Evolutionary conservation across 2,329 filamentous ascomycete genomes (phyloP).

Genomic region (Cadophora sp.): DNA sequence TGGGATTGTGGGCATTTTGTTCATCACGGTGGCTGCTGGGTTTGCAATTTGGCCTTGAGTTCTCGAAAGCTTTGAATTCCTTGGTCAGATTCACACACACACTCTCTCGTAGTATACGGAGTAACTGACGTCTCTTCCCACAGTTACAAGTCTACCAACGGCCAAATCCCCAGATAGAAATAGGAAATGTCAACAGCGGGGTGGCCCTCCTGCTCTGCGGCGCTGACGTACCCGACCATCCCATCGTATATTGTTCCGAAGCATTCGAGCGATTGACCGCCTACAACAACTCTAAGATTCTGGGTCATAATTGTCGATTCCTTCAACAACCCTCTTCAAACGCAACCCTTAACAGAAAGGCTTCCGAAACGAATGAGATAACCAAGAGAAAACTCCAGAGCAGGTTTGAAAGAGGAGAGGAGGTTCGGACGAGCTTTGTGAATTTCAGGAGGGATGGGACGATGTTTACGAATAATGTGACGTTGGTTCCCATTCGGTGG

Average conservation of each 20-base stretch:
- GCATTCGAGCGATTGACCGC: conserved; percentile 92
- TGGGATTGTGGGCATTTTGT: neutral
- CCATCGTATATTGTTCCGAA: conserved; percentile 93
- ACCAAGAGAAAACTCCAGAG: conserved; percentile 83
- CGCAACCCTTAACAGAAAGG: conserved; percentile 71
- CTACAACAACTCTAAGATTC: conserved; percentile 86
- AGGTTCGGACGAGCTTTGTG: conserved; percentile 88
- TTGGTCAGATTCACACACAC: too few relatives aligned
- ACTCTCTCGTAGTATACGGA: neutral
- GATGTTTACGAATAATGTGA: conserved; percentile 90
- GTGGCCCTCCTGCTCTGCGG: conserved; percentile 96
- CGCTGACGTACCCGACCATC: conserved; percentile 82
- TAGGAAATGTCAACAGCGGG: conserved; percentile 89
- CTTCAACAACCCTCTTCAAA: conserved; percentile 85
- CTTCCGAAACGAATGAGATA: conserved; percentile 85
- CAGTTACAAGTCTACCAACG: conserved; percentile 70
- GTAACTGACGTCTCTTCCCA: neutral
- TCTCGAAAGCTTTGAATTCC: too few relatives aligned
- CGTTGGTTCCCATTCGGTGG: conserved; percentile 92
- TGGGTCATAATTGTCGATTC: conserved; percentile 91
- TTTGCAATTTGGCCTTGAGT: too few relatives aligned
- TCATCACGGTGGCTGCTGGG: too few relatives aligned
- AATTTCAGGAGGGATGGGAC: conserved; percentile 95
- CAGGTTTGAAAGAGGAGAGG: conserved; percentile 73
- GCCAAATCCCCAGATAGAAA: conserved; percentile 82